phyloP scores from a whole-genome alignment of 495 filamentous ascomycete genomes.

The Hypoxylon crocopeplum region DNA sequence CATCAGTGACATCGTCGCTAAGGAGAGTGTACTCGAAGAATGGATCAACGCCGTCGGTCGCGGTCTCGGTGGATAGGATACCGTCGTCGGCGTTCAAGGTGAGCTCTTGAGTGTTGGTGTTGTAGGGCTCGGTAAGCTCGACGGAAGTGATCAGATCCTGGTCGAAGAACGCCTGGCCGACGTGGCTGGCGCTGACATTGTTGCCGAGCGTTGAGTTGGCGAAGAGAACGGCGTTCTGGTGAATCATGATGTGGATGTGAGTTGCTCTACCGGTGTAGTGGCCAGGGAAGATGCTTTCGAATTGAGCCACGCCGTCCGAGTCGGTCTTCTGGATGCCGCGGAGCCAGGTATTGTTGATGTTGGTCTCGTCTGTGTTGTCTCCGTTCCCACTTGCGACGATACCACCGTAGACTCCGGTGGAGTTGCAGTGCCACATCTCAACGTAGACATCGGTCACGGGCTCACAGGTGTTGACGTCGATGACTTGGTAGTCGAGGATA shows the following conservation, averaged over 20 bases:
- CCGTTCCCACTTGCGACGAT: slow-evolving; percentile 60
- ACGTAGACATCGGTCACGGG: slow-evolving; percentile 62
- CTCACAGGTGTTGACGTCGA: slow-evolving; percentile 65
- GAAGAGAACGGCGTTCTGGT: slow-evolving; percentile 47
- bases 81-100: slow-evolving; percentile 53
- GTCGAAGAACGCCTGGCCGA: slow-evolving; percentile 64
- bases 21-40: slow-evolving; percentile 53
- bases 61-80: slow-evolving; percentile 37
- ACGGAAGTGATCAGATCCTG: slow-evolving; percentile 56
- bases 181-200: slow-evolving; percentile 52
- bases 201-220: slow-evolving; percentile 57
- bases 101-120: slow-evolving; percentile 51
- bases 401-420: slow-evolving; percentile 62
- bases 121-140: slow-evolving; percentile 60
- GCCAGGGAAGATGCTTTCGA: slow-evolving; percentile 61
- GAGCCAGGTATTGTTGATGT: slow-evolving; percentile 57
- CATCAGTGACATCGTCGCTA: slow-evolving; percentile 54
- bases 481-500: slow-evolving; percentile 65
- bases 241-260: slow-evolving; percentile 50
- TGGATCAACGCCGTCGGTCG: slow-evolving; percentile 46
- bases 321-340: slow-evolving; percentile 61
- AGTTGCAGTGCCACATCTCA: slow-evolving; percentile 63
- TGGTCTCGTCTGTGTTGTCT: slow-evolving; percentile 52
- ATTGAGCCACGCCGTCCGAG: slow-evolving; percentile 56
- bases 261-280: slow-evolving; percentile 54